Percentiles rank a stretch among this genome's conserved stretches.
These are phyloP conservation scores for Verticillium dahliae DNA, from an alignment of 2,329 filamentous ascomycete genomes.

Conservation along the genomic window DNA sequence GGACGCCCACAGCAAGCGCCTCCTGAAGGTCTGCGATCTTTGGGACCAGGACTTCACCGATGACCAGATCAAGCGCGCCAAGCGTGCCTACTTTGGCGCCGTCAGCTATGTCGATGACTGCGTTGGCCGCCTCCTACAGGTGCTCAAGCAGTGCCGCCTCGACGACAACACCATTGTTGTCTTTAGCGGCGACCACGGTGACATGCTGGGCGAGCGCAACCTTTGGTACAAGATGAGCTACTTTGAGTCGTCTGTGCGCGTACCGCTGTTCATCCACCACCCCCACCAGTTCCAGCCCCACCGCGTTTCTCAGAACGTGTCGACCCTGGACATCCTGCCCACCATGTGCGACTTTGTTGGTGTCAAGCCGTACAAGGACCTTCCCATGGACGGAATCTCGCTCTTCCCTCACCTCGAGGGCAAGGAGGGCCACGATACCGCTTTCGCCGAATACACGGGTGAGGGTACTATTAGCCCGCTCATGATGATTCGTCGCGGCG, in stretches of 20 bases:
- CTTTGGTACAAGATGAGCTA: slow-evolving; percentile 99
- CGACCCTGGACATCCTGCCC: slow-evolving; percentile 82
- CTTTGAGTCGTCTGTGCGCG: slow-evolving; percentile 85
- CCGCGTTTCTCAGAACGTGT: slow-evolving; percentile 77
- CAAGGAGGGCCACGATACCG: slow-evolving; percentile 67
- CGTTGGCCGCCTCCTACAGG: slow-evolving; percentile 73
- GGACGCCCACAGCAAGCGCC: slow-evolving; percentile 79
- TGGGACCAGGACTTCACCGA: slow-evolving; percentile 78
- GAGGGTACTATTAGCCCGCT: slow-evolving; percentile 84
- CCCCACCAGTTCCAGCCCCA: slow-evolving; percentile 69
- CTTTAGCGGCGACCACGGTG: slow-evolving; percentile 89
- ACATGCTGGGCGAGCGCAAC: slow-evolving; percentile 90
- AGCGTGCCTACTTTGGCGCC: slow-evolving; percentile 85
- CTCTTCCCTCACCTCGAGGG: slow-evolving; percentile 72
- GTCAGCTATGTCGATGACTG: slow-evolving; percentile 93
- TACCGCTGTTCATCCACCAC: slow-evolving; percentile 79
- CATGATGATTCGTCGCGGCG: slow-evolving; percentile 87
- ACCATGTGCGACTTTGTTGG: slow-evolving; percentile 81
- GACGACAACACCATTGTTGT: slow-evolving; percentile 84
- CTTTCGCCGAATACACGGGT: slow-evolving; percentile 92
- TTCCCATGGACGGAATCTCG: slow-evolving; percentile 83
- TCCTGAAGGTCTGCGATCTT: slow-evolving; percentile 81
- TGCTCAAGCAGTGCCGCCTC: slow-evolving; percentile 72
- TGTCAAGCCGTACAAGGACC: slow-evolving; percentile 56
- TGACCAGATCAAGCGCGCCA: slow-evolving; percentile 78